Conservation (phyloP, 2,329 filamentous ascomycete species). For the Fusarium sp. region DNA sequence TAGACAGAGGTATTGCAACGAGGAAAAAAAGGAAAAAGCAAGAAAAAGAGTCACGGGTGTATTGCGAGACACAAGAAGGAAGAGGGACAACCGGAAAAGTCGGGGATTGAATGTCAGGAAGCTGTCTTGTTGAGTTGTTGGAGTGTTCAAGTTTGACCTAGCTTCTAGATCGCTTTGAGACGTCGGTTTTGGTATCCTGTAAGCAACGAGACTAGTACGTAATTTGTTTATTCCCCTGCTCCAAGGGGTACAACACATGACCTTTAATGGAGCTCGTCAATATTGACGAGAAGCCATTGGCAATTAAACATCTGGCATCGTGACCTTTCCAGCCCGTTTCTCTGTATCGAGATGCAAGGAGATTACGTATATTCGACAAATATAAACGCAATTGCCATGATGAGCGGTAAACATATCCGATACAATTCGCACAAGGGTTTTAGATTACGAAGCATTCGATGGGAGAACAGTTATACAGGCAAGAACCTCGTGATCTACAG, state of each 20-base stretch:
- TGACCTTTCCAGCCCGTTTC: constrained; percentile 37
- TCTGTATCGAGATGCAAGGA: constrained; percentile 9
- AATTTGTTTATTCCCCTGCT: constrained; percentile 39
- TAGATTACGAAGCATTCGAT: constrained; percentile 23
- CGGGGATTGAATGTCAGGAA: background rate
- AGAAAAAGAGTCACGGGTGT: background rate
- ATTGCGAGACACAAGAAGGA: background rate
- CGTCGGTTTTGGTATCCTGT: constrained; percentile 15
- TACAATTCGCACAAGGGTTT: constrained; percentile 23
- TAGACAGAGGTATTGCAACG: background rate
- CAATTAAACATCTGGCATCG: constrained; percentile 47
- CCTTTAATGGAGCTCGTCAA: constrained; percentile 41
- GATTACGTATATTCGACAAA: constrained; percentile 24
- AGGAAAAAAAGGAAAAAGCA: background rate
- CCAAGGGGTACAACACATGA: constrained; percentile 40
- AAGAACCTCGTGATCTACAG: constrained; percentile 29
- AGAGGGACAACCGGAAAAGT: background rate
- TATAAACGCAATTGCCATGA: constrained; percentile 9
- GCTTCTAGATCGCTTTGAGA: constrained; percentile 17
- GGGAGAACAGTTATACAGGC: background rate
- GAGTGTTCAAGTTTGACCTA: constrained; percentile 12
- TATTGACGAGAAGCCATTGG: constrained; percentile 34
- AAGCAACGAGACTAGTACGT: constrained; percentile 43
- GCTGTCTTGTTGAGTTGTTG: constrained; percentile 16
- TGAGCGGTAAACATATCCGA: constrained; percentile 30